Evolutionary conservation across 306 rosid genomes (phyloP).

Genomic region (Clitoria ternatea): DNA sequence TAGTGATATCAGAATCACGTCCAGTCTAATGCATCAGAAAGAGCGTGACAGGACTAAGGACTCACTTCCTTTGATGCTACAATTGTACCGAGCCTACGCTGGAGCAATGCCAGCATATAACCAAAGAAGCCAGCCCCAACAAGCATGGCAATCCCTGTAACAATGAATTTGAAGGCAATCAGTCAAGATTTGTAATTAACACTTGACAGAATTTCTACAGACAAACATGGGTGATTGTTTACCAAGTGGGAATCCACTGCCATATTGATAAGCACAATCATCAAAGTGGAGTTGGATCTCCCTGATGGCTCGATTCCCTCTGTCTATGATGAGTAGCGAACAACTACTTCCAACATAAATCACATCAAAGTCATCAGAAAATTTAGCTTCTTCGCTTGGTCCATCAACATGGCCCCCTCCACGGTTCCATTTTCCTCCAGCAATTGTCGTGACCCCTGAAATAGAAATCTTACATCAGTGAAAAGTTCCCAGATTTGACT

Average conservation of each 20-base stretch:
- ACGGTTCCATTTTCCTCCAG: conserved; percentile 79
- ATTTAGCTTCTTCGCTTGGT: conserved; percentile 88
- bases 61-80: conserved; percentile 69
- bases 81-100: conserved; percentile 63
- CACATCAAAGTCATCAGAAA: conserved; percentile 90
- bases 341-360: conserved; percentile 89
- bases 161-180: conserved; percentile 20
- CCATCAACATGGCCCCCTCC: conserved; percentile 89
- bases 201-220: conserved; percentile 1
- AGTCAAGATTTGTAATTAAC: conserved; percentile 6
- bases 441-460: conserved; percentile 87
- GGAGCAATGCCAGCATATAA: conserved; percentile 85
- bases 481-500: not conserved
- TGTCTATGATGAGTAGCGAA: conserved; percentile 76
- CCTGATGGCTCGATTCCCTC: conserved; percentile 81
- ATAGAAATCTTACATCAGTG: conserved; percentile 24
- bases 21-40: conserved; percentile 13
- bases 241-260: conserved; percentile 88
- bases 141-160: conserved; percentile 73
- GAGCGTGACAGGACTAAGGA: conserved; percentile 24
- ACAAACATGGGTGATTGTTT: conserved; percentile 10
- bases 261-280: conserved; percentile 92
- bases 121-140: conserved; percentile 88
- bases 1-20: not conserved
- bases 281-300: conserved; percentile 91